phyloP scores from a whole-genome alignment of 1,139 yeast species.

The Pneumocystis wakefieldiae region DNA sequence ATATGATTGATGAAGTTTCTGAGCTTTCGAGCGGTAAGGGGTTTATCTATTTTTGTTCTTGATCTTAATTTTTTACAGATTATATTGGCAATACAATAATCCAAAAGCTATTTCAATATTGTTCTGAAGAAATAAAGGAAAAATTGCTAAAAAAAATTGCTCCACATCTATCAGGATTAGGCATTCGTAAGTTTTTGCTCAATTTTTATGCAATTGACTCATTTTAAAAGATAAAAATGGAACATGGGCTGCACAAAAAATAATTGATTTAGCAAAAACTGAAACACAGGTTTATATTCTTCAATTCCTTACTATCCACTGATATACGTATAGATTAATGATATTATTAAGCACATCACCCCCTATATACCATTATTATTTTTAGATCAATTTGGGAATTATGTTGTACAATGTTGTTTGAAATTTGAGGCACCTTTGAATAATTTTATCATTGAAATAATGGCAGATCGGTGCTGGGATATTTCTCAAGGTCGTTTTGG shows the following conservation, averaged over 20 bases:
- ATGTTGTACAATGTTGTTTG: conserved; percentile 85
- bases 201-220: background rate
- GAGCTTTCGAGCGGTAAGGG: conserved; percentile 55
- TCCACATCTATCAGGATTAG: conserved; percentile 76
- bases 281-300: conserved; percentile 45
- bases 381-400: conserved; percentile 92
- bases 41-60: background rate
- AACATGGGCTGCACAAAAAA: conserved; percentile 97
- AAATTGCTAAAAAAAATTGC: conserved; percentile 67
- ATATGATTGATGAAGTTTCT: conserved; percentile 80
- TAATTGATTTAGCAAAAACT: conserved; percentile 58
- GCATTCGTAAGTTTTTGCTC: conserved; percentile 53
- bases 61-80: conserved; percentile 20
- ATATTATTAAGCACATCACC: conserved; percentile 55
- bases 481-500: conserved; percentile 87
- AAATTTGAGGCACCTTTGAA: conserved; percentile 80
- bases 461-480: conserved; percentile 62
- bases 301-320: background rate
- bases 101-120: conserved; percentile 67
- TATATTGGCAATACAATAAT: conserved; percentile 92
- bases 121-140: conserved; percentile 58
- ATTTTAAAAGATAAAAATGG: conserved; percentile 38
- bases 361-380: conserved; percentile 78
- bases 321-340: conserved; percentile 6
- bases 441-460: conserved; percentile 76